Evolutionary conservation across 108 stramenopile genomes (phyloP), one percentile per base, ranked within the genome.

Genomic region (Skeletonema tropicum): DNA sequence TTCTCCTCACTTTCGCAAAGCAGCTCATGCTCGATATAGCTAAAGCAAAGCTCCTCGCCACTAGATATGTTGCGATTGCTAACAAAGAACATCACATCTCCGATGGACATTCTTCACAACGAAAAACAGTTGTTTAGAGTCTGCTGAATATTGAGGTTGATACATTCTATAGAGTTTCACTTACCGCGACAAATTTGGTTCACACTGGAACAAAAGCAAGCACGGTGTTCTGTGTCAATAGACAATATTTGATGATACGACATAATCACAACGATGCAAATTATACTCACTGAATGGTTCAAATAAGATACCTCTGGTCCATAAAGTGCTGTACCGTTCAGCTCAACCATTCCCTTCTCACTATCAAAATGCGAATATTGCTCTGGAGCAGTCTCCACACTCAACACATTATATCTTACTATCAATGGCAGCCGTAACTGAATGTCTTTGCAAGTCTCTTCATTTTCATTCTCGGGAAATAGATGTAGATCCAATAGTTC

Each of bases 31-130:
- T 93, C 92, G 19, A 94, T 74, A 41, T 94, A 94, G 66, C 85
- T 87, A 21, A 94, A 89, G 57, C 90, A 88, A 11, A 89, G 52
- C 61, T 94, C 90, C 1, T 75, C 49, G 7, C 90, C 93, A 10
- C 75, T 79, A 1, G 35, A 13, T 10, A 94, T 74, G 36, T 83
- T 74, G 66, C 86, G 88, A 79, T 91, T 94, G 67, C 88, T 73
- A 10, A 91, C 88, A 70, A 94, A 86, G 83, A 88, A 91, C 85
- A 90, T 89, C 32, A 94, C 79, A 70, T 94, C 90, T 63, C 93
- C 93, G 39, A 94, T 83, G 10, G 87, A 78, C 49, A 80, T 91
- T 68, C 92, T 73, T 10, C 7, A 12, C 33, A 3, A 19, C 14
- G 10, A 13, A n/a, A 62, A 52, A 26, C 15, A 32, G n/a, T 33